A percentile compares a stretch with the other conserved stretches of the same genome.
These are phyloP conservation scores for Tolypocladium tropicale DNA, from an alignment of 2,329 filamentous ascomycete species.

Conservation along the genomic window DNA sequence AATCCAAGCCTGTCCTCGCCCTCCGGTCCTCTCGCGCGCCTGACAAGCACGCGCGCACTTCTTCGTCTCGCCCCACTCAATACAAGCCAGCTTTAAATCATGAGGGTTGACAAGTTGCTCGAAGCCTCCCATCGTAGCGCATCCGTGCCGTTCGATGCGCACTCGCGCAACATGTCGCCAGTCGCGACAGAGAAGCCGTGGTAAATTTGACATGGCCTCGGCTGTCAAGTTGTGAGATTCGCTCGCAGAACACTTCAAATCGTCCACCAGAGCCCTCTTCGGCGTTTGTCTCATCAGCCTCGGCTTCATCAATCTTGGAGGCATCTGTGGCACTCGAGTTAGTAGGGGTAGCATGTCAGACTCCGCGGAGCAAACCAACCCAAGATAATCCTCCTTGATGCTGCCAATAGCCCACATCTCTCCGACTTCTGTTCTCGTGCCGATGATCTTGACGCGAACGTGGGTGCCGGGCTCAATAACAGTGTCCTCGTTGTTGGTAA, in stretches of 20 bases:
- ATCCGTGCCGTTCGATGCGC: background rate
- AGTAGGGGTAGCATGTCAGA: background rate
- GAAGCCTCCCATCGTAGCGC: too few species aligned
- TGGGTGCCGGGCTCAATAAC: constrained; percentile 91
- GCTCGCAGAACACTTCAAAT: background rate
- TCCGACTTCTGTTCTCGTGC: constrained; percentile 84
- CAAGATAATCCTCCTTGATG: constrained; percentile 77
- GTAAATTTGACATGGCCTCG: background rate
- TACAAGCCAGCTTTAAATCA: background rate
- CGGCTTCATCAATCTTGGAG: constrained; percentile 9
- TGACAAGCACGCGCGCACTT: background rate
- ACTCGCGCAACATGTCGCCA: background rate
- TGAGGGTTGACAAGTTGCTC: background rate
- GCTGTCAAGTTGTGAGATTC: background rate
- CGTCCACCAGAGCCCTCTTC: background rate
- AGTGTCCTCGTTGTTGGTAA: constrained; percentile 88
- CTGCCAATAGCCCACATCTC: constrained; percentile 96
- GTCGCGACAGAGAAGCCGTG: background rate
- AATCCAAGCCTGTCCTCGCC: background rate
- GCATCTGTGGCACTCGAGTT: constrained; percentile 12
- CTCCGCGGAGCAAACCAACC: constrained; percentile 31
- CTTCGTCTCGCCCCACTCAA: background rate
- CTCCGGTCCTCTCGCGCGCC: background rate
- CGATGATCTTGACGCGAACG: constrained; percentile 87
- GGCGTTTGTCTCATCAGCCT: background rate